Evolutionary conservation across 495 filamentous ascomycete species (phyloP).

Genomic region (Lichina pygmaea): DNA sequence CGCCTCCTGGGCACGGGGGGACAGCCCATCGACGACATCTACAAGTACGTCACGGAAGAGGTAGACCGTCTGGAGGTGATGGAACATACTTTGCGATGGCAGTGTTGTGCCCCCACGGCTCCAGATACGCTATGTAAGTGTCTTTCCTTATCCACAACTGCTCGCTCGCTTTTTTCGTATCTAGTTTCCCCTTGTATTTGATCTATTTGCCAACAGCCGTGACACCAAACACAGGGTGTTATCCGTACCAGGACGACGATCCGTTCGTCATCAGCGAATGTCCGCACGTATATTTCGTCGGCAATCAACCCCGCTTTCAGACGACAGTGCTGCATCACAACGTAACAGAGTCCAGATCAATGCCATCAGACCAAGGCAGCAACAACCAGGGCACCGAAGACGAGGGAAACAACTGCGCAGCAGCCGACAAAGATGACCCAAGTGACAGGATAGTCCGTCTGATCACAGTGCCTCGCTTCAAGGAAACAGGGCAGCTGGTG

Average conservation of each 20-base stretch:
- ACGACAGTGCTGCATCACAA: slow-evolving; percentile 29
- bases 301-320: slow-evolving; percentile 64
- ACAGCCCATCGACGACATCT: slow-evolving; percentile 81
- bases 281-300: slow-evolving; percentile 76
- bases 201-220: background rate
- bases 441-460: slow-evolving; percentile 25
- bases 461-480: slow-evolving; percentile 56
- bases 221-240: slow-evolving; percentile 38
- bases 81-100: slow-evolving; percentile 79
- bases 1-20: slow-evolving; percentile 61
- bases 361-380: background rate
- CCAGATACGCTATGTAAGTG: slow-evolving; percentile 83
- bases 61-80: slow-evolving; percentile 50
- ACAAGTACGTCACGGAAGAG: slow-evolving; percentile 38
- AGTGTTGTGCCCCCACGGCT: slow-evolving; percentile 76
- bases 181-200: background rate
- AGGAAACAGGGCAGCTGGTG: slow-evolving; percentile 55
- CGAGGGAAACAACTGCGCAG: background rate
- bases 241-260: slow-evolving; percentile 80
- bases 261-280: slow-evolving; percentile 63
- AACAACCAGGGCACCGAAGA: slow-evolving; percentile 19
- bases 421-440: background rate
- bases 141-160: background rate
- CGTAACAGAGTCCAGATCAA: too few relatives aligned
- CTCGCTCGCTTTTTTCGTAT: background rate